Evolutionary conservation across 139 green algal genomes (phyloP), one percentile per base, ranked within the genome.

Genomic region (Picochlorum sp.): DNA sequence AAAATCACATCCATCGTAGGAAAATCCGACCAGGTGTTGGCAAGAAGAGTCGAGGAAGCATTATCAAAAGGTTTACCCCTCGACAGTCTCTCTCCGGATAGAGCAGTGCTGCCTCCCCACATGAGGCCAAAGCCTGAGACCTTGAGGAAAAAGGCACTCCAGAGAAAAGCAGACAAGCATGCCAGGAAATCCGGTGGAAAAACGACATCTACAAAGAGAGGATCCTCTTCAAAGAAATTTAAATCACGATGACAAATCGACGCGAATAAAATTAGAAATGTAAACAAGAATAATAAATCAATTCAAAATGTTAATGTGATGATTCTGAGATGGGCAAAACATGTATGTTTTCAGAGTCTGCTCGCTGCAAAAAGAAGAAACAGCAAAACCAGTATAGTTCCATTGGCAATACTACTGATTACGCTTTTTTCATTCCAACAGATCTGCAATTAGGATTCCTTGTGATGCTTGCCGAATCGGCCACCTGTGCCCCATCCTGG

Each of bases 1-100:
- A 72, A 45, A 65, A 72, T 95, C 45, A 94, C 80, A 4, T 89
- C 79, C 9, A 62, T 97, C 2, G 72, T 96, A 7, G 50, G 58
- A 2, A 81, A 81, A 63, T 73, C 78, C 8, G 90, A 96, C 72
- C 65, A 69, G 13, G 69, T 84, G 56, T 79, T 96, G 54, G 88
- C 86, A 10, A 68, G 73, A 44, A 70, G 83, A 10, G 84, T 96
- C 2, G 81, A 94, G 73, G 82, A 82, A 47, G 88, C 86, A 5
- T 65, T 96, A 63, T 23, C 79, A 23, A 72, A 80, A 14, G 75
- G 77, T 6, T 63, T 85, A 63, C 67, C 86, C 0, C 73, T 96
- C 54, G 88, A 96, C 54, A 71, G 77, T 30, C 68, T 96, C 28
- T 82, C 72, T 6, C 52, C 73, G 13, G 64, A 79, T 63, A 75